phyloP scores from a whole-genome alignment of 2,329 filamentous ascomycete species.

The Fusarium sp. region DNA sequence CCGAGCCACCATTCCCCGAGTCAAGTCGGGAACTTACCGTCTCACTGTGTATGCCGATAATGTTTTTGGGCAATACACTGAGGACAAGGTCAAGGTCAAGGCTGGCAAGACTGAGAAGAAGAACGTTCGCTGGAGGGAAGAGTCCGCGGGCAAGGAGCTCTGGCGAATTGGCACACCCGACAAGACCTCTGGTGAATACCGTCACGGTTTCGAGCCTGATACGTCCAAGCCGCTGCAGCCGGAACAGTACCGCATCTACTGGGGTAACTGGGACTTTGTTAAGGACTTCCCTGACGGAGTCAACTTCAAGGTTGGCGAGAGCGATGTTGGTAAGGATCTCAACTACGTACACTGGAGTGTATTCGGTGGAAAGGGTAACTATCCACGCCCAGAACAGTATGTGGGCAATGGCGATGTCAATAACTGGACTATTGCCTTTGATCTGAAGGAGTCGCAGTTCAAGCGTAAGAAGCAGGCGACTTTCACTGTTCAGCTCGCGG shows the following conservation, averaged over 20 bases:
- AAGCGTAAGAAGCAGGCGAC: slow-evolving; percentile 61
- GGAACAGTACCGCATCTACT: slow-evolving; percentile 72
- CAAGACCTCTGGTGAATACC: slow-evolving; percentile 71
- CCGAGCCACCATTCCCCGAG: slow-evolving; percentile 64
- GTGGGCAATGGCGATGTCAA: slow-evolving; percentile 62
- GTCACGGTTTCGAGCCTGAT: slow-evolving; percentile 67
- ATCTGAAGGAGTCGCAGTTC: slow-evolving; percentile 59
- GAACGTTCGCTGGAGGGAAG: slow-evolving; percentile 63
- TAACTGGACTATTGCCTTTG: slow-evolving; percentile 71
- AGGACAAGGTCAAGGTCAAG: slow-evolving; percentile 63
- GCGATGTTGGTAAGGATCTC: slow-evolving; percentile 62
- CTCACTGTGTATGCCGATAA: slow-evolving; percentile 73
- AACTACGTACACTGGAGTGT: slow-evolving; percentile 77
- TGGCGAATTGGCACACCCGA: slow-evolving; percentile 74
- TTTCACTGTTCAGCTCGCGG: slow-evolving; percentile 73
- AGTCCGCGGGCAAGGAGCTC: slow-evolving; percentile 69
- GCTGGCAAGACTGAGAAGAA: slow-evolving; percentile 55
- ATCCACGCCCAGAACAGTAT: slow-evolving; percentile 58
- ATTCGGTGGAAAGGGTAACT: slow-evolving; percentile 69
- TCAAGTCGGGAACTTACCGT: slow-evolving; percentile 71
- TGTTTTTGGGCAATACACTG: slow-evolving; percentile 70
- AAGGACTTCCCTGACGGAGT: slow-evolving; percentile 71
- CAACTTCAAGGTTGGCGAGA: slow-evolving; percentile 68
- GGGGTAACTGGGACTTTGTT: slow-evolving; percentile 70
- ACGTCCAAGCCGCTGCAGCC: slow-evolving; percentile 63